These are phyloP conservation scores for Pneumocystis jirovecii DNA, from an alignment of 1,139 yeast species.

Conservation along the genomic window DNA sequence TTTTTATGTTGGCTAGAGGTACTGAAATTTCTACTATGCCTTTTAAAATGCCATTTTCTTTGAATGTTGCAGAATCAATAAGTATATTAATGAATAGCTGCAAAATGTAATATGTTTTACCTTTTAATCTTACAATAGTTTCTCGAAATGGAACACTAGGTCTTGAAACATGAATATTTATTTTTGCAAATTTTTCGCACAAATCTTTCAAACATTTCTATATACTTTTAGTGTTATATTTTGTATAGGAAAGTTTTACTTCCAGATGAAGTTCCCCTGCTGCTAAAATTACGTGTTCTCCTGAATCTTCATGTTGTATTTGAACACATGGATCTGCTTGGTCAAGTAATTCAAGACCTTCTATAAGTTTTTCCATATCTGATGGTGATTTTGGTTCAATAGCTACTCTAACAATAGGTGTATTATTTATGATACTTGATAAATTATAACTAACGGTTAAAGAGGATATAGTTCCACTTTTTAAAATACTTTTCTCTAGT, in stretches of 20 bases:
- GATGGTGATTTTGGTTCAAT: conserved; percentile 83
- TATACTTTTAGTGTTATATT: not conserved
- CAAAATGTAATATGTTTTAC: conserved; percentile 28
- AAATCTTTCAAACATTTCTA: conserved; percentile 69
- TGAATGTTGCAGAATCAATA: conserved; percentile 7
- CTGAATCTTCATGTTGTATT: conserved; percentile 69
- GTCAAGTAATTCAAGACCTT: conserved; percentile 63
- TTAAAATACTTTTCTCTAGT: conserved; percentile 62
- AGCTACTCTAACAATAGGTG: conserved; percentile 89
- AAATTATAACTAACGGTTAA: conserved; percentile 46
- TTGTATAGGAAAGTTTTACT: conserved; percentile 3
- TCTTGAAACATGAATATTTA: conserved; percentile 71
- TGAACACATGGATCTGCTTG: conserved; percentile 90
- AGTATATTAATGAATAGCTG: not conserved
- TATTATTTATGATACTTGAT: conserved; percentile 49
- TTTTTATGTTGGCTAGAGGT: conserved; percentile 23
- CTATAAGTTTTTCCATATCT: conserved; percentile 57
- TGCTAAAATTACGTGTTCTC: conserved; percentile 80
- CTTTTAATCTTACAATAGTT: conserved; percentile 43
- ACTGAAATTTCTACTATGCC: conserved; percentile 25
- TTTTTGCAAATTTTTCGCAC: conserved; percentile 80
- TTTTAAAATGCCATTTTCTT: conserved; percentile 27
- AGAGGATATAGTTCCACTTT: conserved; percentile 66
- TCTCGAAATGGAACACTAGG: conserved; percentile 95
- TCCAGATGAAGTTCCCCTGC: conserved; percentile 95